Evolutionary conservation across 2,329 filamentous ascomycete genomes (phyloP).

Genomic region (Trichoderma gracile): DNA sequence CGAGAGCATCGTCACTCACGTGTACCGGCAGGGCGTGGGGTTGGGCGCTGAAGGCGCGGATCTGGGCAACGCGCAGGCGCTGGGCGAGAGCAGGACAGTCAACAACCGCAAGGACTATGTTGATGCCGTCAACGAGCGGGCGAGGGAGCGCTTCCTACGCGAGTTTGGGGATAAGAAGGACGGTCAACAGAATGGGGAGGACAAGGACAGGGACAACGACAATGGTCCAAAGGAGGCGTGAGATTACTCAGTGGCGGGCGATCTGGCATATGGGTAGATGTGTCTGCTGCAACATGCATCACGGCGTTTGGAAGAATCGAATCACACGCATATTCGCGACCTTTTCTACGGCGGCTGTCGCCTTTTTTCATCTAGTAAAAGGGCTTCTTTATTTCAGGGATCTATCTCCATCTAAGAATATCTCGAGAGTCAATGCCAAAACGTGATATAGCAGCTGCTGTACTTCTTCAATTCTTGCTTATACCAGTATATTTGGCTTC

Average conservation of each 20-base stretch:
- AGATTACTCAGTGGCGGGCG: neutral
- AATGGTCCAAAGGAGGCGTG: neutral
- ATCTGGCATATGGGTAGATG: neutral
- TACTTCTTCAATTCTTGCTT: neutral
- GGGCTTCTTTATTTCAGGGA: no score
- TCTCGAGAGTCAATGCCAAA: neutral
- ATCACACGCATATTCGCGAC: neutral
- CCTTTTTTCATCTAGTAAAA: no score
- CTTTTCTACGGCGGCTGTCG: no score
- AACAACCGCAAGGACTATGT: conserved; percentile 63
- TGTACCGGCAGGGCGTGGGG: conserved; percentile 68
- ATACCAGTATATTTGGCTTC: neutral
- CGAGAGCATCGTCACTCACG: conserved; percentile 62
- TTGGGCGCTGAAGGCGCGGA: conserved; percentile 70
- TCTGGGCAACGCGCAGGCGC: conserved; percentile 65
- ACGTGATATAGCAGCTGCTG: neutral
- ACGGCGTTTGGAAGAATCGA: neutral
- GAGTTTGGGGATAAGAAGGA: conserved; percentile 46
- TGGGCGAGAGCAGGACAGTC: conserved; percentile 63
- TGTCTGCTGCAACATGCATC: neutral
- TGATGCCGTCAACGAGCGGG: conserved; percentile 64
- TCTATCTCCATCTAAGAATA: neutral
- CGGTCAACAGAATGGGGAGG: neutral
- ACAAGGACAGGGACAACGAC: neutral
- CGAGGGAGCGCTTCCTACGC: conserved; percentile 57